These are phyloP conservation scores for Begonia fuchsioides DNA, from an alignment of 306 rosid genomes.

Conservation along the genomic window DNA sequence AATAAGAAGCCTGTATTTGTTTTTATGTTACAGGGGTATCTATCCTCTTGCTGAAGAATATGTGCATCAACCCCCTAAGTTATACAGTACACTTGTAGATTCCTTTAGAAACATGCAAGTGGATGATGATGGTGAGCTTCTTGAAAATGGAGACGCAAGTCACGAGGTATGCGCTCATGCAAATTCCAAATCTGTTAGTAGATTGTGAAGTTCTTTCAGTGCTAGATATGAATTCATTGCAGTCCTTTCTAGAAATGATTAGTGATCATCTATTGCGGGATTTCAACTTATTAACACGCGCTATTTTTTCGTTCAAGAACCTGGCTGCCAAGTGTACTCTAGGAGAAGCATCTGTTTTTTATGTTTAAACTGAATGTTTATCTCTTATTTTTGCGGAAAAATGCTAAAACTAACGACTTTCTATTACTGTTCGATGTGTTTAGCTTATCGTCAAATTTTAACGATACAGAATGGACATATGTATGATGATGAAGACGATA, in stretches of 20 bases:
- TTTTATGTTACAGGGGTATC: constrained; percentile 31
- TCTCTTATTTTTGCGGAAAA: no score
- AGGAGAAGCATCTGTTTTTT: no score
- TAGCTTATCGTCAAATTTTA: neutral
- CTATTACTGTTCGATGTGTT: neutral
- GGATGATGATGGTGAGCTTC: constrained; percentile 37
- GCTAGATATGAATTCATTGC: neutral
- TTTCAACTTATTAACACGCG: no score
- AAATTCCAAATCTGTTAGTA: neutral
- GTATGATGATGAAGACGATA: constrained; percentile 12
- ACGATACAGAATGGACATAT: constrained; percentile 9
- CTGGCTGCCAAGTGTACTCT: no score
- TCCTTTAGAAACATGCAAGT: constrained; percentile 65
- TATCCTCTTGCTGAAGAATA: constrained; percentile 67
- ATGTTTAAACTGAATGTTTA: no score
- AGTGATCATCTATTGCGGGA: no score
- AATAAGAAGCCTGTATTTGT: constrained; percentile 4
- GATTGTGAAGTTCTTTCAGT: neutral
- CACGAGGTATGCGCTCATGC: constrained; percentile 41
- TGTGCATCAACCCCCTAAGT: constrained; percentile 39
- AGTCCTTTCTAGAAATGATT: no score
- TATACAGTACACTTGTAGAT: constrained; percentile 56
- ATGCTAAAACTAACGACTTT: no score
- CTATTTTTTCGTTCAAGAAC: no score
- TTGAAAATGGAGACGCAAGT: constrained; percentile 65